Evolutionary conservation across 1,139 yeast species (phyloP), one percentile per base, ranked within the genome.

Genomic region (Candida neerlandica): DNA sequence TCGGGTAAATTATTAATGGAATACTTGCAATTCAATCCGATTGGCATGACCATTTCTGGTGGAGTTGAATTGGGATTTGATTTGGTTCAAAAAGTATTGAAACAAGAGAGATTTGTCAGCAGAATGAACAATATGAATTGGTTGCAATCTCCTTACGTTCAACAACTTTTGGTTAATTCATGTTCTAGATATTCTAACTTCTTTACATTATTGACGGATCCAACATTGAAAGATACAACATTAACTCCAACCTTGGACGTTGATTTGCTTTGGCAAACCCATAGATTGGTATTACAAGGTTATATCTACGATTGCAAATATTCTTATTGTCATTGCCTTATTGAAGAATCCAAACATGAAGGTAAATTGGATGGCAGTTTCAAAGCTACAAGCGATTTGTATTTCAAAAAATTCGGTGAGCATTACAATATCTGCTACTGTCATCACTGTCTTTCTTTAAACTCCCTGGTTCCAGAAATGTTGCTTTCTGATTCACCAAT

Each of bases 231-330:
- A 7, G 45, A 43, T 12, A 43, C 35, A 11, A 54, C 60, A 45
- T 56, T 66, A 19, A 69, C 72, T 1, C 77, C 78, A 0, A 70
- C 78, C 1, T 58, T 72, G 46, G 78, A 73, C 48, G 65, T 73
- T 35, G 77, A 73, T 51, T 58, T 73, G 41, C 59, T 69, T 1
- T 73, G 78, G 78, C 75, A 69, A 49, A 71, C 77, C 11, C 77
- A 73, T 51, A 75, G 67, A 50, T 58, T 73, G 32, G 56, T 62
- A 2, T 62, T 66, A 39, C 46, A 42, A 14, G 55, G 55, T 21
- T 73, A 73, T 53, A 58, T 60, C 41, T 45, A 54, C 2, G 63
- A 60, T 44, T 64, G 68, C 41, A 45, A 50, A 21, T 40, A 41
- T 9, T 44, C 30, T 5, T n/a, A 34, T 4, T 49, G 54, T 14